Evolutionary conservation across 106 monocot species (phyloP).

Genomic region (Iris macrosiphon): DNA sequence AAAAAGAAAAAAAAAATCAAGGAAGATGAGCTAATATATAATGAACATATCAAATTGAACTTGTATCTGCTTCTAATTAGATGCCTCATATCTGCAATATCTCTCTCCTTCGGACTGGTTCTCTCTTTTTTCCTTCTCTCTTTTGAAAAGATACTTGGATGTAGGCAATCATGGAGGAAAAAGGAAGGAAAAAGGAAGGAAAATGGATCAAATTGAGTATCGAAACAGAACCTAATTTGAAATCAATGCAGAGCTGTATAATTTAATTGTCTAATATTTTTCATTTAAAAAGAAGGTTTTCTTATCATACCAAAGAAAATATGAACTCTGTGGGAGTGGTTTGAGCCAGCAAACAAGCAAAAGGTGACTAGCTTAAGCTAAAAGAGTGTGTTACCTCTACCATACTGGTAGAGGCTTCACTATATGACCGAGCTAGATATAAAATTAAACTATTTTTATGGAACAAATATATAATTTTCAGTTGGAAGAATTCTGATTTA

Average conservation of each 20-base stretch:
- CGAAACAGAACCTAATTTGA: too few relatives aligned
- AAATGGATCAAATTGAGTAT: too few relatives aligned
- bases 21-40: neutral
- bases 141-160: too few relatives aligned
- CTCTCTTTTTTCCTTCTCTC: too few relatives aligned
- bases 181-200: too few relatives aligned
- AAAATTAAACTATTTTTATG: too few relatives aligned
- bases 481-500: slow-evolving; percentile 5
- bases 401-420: neutral
- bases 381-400: neutral
- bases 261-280: neutral
- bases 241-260: too few relatives aligned
- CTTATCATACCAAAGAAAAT: neutral
- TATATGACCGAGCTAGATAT: neutral
- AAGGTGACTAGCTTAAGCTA: too few relatives aligned
- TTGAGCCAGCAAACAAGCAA: too few relatives aligned
- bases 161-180: too few relatives aligned
- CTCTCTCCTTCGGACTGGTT: too few relatives aligned
- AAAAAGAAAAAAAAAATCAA: neutral
- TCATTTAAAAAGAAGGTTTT: neutral
- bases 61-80: neutral
- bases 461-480: neutral
- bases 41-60: too few relatives aligned
- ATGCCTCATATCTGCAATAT: neutral
- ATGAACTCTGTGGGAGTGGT: neutral